Evolutionary conservation across 306 rosid genomes (phyloP).

Genomic region (Fragaria vesca): DNA sequence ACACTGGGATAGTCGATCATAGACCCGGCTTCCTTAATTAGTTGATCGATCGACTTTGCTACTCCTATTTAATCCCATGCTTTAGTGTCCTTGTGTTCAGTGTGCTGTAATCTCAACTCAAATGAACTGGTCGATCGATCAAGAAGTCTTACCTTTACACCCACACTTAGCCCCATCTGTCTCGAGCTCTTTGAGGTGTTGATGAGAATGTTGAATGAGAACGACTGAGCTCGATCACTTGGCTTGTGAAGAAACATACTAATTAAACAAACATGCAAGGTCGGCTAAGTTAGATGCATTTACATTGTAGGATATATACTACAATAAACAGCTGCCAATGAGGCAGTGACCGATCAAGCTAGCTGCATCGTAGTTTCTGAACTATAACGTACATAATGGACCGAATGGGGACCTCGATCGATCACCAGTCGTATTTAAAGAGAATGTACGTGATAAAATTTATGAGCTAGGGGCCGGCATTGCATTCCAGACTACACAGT

Average conservation of each 20-base stretch:
- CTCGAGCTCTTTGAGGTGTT: background rate
- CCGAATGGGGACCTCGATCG: background rate
- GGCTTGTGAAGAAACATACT: too few species aligned
- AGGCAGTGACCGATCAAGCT: background rate
- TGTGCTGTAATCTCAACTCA: background rate
- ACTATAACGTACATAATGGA: background rate
- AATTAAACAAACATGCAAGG: background rate
- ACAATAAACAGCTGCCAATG: background rate
- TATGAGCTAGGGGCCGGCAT: background rate
- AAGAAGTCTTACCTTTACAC: background rate
- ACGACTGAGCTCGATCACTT: background rate
- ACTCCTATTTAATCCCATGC: too few species aligned
- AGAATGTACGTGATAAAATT: background rate
- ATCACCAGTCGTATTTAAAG: background rate
- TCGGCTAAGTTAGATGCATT: background rate
- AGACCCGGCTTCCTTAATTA: background rate
- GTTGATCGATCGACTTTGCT: background rate
- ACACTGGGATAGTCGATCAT: background rate
- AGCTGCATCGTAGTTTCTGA: background rate
- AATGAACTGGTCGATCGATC: background rate
- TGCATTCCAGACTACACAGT: background rate
- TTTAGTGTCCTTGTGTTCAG: background rate
- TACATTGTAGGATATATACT: too few species aligned
- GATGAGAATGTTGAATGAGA: background rate
- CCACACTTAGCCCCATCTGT: background rate